These are phyloP conservation scores for Pleurostoma richardsiae DNA, from an alignment of 2,329 filamentous ascomycete species.

Conservation along the genomic window DNA sequence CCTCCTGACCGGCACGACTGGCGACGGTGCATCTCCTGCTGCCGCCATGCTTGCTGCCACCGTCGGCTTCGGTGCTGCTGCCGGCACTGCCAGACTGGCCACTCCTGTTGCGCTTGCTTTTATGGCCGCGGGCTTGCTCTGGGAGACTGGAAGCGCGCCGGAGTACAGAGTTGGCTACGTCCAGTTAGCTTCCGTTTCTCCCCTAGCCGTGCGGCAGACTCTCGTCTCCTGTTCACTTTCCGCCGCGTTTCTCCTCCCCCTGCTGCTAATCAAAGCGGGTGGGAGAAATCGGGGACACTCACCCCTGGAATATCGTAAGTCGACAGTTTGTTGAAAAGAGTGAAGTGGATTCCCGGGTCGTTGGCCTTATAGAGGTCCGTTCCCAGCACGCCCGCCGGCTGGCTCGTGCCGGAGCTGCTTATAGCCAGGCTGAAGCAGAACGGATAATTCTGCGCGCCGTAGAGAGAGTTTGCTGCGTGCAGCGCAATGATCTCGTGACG, in stretches of 20 bases:
- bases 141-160: slow-evolving; percentile 15
- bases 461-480: slow-evolving; percentile 32
- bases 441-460: slow-evolving; percentile 46
- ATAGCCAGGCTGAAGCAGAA: slow-evolving; percentile 55
- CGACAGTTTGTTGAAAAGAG: slow-evolving; percentile 15
- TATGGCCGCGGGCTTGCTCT: slow-evolving; percentile 15
- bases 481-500: slow-evolving; percentile 48
- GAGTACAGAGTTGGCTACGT: slow-evolving; percentile 18
- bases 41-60: background rate
- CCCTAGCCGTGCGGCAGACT: background rate
- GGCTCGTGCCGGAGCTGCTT: slow-evolving; percentile 34
- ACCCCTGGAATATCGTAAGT: slow-evolving; percentile 18
- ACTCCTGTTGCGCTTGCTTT: slow-evolving; percentile 18
- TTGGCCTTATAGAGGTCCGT: slow-evolving; percentile 16
- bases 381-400: slow-evolving; percentile 14
- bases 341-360: slow-evolving; percentile 16
- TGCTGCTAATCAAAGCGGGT: background rate
- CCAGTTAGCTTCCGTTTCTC: background rate
- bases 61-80: background rate
- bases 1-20: too few species aligned
- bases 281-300: background rate
- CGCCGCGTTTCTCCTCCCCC: background rate
- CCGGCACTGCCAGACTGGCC: slow-evolving; percentile 6
- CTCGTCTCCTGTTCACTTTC: too few species aligned
- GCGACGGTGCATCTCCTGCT: background rate